Conservation (phyloP, 2,329 filamentous ascomycete genomes). For the Aspergillus persii region DNA sequence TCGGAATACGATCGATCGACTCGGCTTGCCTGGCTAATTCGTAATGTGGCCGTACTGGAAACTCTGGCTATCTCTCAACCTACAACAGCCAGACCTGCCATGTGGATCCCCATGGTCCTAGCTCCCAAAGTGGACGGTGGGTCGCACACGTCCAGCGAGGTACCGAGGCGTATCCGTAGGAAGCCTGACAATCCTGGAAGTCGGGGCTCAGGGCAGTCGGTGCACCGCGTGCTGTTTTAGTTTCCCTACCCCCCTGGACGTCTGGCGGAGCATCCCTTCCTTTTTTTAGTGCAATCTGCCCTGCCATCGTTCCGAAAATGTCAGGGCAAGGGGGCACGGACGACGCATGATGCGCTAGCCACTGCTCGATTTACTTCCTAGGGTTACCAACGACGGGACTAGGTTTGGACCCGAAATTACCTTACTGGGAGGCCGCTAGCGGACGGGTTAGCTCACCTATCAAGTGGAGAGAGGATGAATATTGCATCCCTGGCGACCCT, state of each 20-base stretch:
- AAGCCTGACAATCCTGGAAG: constrained; percentile 3
- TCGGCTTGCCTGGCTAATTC: neutral
- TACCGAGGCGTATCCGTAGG: neutral
- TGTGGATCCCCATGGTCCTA: constrained; percentile 11
- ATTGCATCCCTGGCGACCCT: neutral
- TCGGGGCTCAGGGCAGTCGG: constrained; percentile 9
- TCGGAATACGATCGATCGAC: constrained; percentile 3
- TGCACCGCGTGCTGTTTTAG: constrained; percentile 15
- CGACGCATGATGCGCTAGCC: neutral
- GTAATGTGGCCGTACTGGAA: neutral
- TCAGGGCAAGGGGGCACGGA: neutral
- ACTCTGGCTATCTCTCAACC: neutral
- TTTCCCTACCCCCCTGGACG: neutral
- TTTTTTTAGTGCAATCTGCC: constrained; percentile 2
- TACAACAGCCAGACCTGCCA: constrained; percentile 1
- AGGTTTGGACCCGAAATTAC: neutral
- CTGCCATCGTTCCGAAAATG: constrained; percentile 5
- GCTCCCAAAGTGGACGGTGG: constrained; percentile 5
- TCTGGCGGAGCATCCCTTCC: neutral
- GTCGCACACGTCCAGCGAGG: neutral
- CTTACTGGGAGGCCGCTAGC: neutral
- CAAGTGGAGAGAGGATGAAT: neutral
- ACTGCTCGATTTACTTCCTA: neutral
- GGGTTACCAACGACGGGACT: neutral
- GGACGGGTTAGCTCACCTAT: neutral